A percentile compares a stretch with the other conserved stretches of the same genome.
Evolutionary conservation across 225 moss, liverwort and hornwort genomes (phyloP).

Genomic region (Sphagnum contortum): DNA sequence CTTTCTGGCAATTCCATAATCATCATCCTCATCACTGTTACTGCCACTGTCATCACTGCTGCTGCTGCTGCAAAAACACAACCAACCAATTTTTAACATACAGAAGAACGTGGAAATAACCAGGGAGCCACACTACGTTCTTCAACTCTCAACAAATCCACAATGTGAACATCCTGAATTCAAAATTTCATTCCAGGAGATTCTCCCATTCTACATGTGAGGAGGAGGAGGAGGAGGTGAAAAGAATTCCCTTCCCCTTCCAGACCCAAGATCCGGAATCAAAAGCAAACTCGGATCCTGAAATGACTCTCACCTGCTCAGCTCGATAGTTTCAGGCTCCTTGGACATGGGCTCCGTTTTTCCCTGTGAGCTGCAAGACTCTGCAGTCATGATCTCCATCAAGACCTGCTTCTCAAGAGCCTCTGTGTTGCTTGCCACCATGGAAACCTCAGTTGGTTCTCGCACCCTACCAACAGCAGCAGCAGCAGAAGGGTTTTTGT

Average conservation of each 20-base stretch:
- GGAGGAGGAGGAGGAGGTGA: not conserved
- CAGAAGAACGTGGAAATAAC: no score
- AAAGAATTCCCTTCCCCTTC: not conserved
- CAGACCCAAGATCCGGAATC: not conserved
- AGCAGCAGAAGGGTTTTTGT: no score
- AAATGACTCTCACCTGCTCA: constrained; percentile 3
- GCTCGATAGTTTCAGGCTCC: not conserved
- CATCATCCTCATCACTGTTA: constrained; percentile 3
- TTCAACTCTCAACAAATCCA: no score
- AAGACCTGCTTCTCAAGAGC: no score
- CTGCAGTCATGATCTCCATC: no score
- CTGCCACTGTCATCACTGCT: constrained; percentile 1
- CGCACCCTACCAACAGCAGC: no score
- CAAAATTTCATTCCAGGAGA: no score
- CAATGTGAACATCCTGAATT: no score
- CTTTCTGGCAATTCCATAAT: not conserved
- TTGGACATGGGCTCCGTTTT: not conserved
- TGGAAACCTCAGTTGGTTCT: no score
- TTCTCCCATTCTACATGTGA: not conserved
- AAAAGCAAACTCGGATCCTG: not conserved
- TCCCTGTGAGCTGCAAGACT: no score
- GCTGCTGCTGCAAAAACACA: not conserved
- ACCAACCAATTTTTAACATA: no score
- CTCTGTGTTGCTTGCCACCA: no score
- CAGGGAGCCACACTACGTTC: not conserved